These are phyloP conservation scores for Vicia faba DNA, from an alignment of 306 rosid genomes.

Conservation along the genomic window DNA sequence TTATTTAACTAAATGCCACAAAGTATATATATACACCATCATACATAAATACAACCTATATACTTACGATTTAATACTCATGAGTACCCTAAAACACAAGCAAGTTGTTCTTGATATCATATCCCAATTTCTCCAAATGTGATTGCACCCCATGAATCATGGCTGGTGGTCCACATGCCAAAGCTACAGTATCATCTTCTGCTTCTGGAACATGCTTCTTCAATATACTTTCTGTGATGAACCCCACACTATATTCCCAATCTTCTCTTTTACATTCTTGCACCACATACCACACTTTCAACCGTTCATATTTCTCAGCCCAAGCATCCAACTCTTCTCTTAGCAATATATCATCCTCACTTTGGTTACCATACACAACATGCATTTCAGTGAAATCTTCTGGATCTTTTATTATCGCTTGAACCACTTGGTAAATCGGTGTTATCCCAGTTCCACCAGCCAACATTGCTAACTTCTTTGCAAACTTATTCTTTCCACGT, in stretches of 20 bases:
- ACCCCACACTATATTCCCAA: conserved; percentile 76
- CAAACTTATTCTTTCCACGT: conserved; percentile 55
- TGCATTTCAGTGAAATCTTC: conserved; percentile 77
- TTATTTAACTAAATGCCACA: not conserved
- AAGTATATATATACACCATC: not conserved
- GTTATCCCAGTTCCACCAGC: conserved; percentile 64
- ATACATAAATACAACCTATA: not conserved
- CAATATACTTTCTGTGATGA: conserved; percentile 59
- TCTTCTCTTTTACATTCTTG: conserved; percentile 50
- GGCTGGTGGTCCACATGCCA: conserved; percentile 83
- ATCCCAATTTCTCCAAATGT: conserved; percentile 72
- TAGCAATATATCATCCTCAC: conserved; percentile 73
- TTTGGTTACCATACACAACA: conserved; percentile 75
- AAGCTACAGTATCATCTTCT: conserved; percentile 58
- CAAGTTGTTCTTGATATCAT: conserved; percentile 57
- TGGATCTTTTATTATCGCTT: conserved; percentile 67
- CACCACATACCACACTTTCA: conserved; percentile 84
- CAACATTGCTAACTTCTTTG: conserved; percentile 66
- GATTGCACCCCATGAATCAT: conserved; percentile 81
- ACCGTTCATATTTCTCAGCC: conserved; percentile 54
- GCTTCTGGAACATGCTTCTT: conserved; percentile 64
- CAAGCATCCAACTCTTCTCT: conserved; percentile 71
- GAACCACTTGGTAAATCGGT: conserved; percentile 62
- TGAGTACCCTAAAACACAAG: conserved; percentile 54
- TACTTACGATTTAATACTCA: not conserved